These are phyloP conservation scores for Rhodotorula mucilaginosa DNA, from an alignment of 1,284 basidiomycete genomes.

Conservation along the genomic window DNA sequence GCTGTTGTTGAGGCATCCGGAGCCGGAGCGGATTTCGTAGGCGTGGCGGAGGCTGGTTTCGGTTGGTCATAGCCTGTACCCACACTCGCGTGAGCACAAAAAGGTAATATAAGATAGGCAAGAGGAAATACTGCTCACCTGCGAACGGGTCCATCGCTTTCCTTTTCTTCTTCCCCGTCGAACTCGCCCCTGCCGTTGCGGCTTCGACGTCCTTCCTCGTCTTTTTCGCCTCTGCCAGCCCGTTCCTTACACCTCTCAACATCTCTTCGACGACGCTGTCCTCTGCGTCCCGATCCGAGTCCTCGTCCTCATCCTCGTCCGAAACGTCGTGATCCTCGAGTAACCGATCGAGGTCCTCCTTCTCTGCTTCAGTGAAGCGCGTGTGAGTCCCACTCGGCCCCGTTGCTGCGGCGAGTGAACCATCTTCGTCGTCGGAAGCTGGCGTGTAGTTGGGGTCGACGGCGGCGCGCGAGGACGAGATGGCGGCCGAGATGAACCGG, in stretches of 20 bases:
- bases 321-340: slow-evolving; percentile 20
- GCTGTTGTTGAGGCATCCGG: neutral
- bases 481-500: slow-evolving; percentile 78
- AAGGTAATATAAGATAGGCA: too few species aligned
- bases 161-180: slow-evolving; percentile 1
- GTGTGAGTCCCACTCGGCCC: slow-evolving; percentile 28
- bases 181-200: neutral
- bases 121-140: slow-evolving; percentile 3
- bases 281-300: neutral
- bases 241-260: neutral
- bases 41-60: slow-evolving; percentile 7
- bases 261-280: neutral
- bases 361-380: slow-evolving; percentile 19
- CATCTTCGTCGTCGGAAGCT: neutral
- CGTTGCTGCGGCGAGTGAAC: neutral
- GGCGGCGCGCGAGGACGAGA: slow-evolving; percentile 51
- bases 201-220: neutral
- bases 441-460: slow-evolving; percentile 24
- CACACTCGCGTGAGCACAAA: too few species aligned
- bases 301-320: slow-evolving; percentile 1
- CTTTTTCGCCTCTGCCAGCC: neutral
- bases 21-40: neutral
- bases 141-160: slow-evolving; percentile 27
- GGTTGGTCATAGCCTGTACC: slow-evolving; percentile 30
- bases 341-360: slow-evolving; percentile 12